phyloP scores from a whole-genome alignment of 306 rosid genomes.

The Geum urbanum region DNA sequence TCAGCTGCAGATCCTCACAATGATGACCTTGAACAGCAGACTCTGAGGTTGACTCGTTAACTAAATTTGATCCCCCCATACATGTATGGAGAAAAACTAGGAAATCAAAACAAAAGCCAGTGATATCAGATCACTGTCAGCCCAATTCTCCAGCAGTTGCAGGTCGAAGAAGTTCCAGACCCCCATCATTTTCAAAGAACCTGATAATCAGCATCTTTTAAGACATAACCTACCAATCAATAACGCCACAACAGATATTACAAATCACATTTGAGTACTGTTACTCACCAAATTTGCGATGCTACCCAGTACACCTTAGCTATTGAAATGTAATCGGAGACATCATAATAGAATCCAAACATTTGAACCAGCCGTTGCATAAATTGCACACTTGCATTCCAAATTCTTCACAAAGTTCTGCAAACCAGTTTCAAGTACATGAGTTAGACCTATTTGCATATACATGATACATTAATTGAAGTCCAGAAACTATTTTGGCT shows the following conservation, averaged over 20 bases:
- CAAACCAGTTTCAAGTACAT: not conserved
- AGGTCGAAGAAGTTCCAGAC: conserved; percentile 5
- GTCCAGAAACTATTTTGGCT: not conserved
- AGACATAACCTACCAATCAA: conserved; percentile 2
- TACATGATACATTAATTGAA: not conserved
- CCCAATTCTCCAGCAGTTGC: conserved; percentile 13
- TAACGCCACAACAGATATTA: conserved; percentile 10
- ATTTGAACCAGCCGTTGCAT: not conserved
- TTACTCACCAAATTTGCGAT: conserved; percentile 15
- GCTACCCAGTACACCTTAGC: conserved; percentile 6
- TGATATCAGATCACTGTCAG: conserved; percentile 8
- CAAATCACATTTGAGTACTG: not conserved
- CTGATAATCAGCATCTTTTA: conserved; percentile 5
- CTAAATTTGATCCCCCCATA: not conserved
- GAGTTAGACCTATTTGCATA: not conserved
- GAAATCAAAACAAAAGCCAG: not conserved
- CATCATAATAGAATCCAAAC: not conserved
- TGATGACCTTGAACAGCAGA: not conserved
- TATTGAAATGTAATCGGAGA: not conserved
- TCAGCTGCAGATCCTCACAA: not conserved
- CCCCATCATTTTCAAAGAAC: conserved; percentile 16
- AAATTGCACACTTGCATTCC: not conserved
- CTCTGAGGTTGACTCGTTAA: not conserved
- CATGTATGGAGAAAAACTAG: not conserved
- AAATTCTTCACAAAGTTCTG: conserved; percentile 4